Conservation (phyloP, 2,329 filamentous ascomycete genomes). For the Cladosporium sp. region DNA sequence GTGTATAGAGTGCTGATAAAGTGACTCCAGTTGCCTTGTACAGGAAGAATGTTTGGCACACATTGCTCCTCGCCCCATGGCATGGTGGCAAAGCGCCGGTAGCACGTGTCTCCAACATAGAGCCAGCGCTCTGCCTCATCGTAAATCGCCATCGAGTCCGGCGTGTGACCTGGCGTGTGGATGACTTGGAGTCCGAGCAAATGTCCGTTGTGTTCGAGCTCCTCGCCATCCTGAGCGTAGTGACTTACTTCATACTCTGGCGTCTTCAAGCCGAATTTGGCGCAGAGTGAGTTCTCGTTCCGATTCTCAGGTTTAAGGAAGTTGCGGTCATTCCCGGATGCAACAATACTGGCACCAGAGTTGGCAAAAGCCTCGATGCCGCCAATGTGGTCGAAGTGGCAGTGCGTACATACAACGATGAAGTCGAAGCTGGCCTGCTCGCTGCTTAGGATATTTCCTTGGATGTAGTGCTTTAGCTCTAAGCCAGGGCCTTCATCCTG, state of each 20-base stretch:
- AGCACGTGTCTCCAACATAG: constrained; percentile 46
- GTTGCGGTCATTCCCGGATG: constrained; percentile 6
- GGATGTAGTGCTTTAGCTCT: constrained; percentile 14
- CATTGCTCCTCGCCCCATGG: constrained; percentile 4
- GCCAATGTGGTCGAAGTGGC: constrained; percentile 15
- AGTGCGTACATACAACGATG: constrained; percentile 13
- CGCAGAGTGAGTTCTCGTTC: constrained; percentile 39
- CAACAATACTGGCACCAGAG: not conserved
- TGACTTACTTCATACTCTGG: constrained; percentile 40
- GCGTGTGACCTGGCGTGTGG: constrained; percentile 46
- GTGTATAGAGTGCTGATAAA: not conserved
- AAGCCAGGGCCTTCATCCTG: not conserved
- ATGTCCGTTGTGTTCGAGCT: constrained; percentile 20
- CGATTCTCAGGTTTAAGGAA: constrained; percentile 20
- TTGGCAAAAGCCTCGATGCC: constrained; percentile 12
- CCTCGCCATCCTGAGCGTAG: constrained; percentile 39
- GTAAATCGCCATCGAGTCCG: constrained; percentile 44
- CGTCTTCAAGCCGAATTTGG: constrained; percentile 32
- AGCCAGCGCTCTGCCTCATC: constrained; percentile 41
- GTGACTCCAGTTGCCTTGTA: not conserved
- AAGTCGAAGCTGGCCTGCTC: constrained; percentile 5
- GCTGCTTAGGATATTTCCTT: not conserved
- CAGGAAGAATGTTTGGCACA: constrained; percentile 1
- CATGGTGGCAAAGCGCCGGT: constrained; percentile 20
- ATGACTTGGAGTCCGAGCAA: constrained; percentile 39